phyloP scores from a whole-genome alignment of 345 rosid genomes.

The Eucalyptus rudis region DNA sequence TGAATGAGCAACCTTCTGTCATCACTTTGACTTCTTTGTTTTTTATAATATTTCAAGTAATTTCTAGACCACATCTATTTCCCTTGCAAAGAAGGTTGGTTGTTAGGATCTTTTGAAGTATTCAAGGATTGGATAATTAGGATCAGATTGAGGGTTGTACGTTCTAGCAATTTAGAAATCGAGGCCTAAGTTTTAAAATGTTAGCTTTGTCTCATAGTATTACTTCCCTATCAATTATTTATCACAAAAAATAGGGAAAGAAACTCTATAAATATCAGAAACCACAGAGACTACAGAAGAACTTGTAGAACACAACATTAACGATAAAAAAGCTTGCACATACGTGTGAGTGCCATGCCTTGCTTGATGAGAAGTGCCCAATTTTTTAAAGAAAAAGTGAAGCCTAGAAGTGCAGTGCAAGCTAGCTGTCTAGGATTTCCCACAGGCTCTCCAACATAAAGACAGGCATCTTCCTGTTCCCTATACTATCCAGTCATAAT shows the following conservation, averaged over 20 bases:
- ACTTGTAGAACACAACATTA: not conserved
- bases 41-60: not conserved
- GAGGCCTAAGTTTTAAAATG: not conserved
- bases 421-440: not conserved
- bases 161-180: not conserved
- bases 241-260: not conserved
- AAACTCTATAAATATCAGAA: not conserved
- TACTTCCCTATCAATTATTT: not conserved
- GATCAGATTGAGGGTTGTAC: not conserved
- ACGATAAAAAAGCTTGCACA: not conserved
- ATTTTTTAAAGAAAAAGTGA: not conserved
- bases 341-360: not conserved
- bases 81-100: not conserved
- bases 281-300: not conserved
- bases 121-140: not conserved
- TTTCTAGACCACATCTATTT: not conserved
- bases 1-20: not conserved
- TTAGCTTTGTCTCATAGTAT: not conserved
- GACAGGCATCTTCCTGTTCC: not conserved
- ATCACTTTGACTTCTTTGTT: not conserved
- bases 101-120: not conserved
- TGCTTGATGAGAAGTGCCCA: not conserved
- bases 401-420: not conserved
- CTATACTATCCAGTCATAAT: not conserved
- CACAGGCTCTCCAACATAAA: not conserved